phyloP scores from a whole-genome alignment of 306 rosid species.

The Cyamopsis tetragonoloba region DNA sequence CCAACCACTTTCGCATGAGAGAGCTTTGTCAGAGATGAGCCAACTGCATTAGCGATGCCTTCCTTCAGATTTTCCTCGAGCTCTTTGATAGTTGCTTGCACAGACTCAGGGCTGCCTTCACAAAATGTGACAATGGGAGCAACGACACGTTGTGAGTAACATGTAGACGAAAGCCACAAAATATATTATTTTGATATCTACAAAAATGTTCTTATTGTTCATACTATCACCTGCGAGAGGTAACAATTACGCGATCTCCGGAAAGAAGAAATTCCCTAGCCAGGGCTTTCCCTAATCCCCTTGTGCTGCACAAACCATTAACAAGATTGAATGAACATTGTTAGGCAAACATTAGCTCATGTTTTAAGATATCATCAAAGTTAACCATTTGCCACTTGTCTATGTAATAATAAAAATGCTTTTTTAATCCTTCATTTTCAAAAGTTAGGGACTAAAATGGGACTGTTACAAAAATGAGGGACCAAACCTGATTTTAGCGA shows the following conservation, averaged over 20 bases:
- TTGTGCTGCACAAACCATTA: constrained; percentile 59
- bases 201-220: constrained; percentile 5
- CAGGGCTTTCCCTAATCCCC: constrained; percentile 95
- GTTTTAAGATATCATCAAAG: neutral
- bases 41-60: constrained; percentile 52
- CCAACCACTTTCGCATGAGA: constrained; percentile 77
- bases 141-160: constrained; percentile 24
- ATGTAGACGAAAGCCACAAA: constrained; percentile 8
- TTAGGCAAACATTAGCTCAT: neutral
- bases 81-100: constrained; percentile 65
- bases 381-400: neutral
- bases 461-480: too few relatives aligned
- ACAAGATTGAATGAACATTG: constrained; percentile 20
- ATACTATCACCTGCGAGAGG: constrained; percentile 83
- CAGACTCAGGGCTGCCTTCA: constrained; percentile 77
- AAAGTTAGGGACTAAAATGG: too few relatives aligned
- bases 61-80: constrained; percentile 84
- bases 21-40: constrained; percentile 49
- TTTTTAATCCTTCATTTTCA: too few relatives aligned
- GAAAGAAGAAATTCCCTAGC: constrained; percentile 95
- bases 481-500: too few relatives aligned
- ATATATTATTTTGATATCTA: neutral
- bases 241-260: constrained; percentile 76
- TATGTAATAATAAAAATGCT: constrained; percentile 15
- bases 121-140: constrained; percentile 25